These are phyloP conservation scores for Lolium rigidum DNA, from an alignment of 176 grass and related monocot genomes.

Conservation along the genomic window DNA sequence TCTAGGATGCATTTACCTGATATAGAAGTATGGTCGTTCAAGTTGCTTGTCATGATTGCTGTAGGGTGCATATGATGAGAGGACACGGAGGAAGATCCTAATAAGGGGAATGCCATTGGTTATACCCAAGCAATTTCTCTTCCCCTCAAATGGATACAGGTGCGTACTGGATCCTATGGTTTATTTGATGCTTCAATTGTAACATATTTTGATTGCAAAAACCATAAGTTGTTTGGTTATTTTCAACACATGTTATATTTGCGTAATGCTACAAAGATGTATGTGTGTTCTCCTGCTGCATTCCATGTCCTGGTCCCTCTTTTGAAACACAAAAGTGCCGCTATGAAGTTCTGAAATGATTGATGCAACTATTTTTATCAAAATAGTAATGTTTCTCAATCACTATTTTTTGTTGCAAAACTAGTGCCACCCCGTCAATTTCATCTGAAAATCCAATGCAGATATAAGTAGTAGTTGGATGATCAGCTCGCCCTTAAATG, in stretches of 20 bases:
- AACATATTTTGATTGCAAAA: not conserved
- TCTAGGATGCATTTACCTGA: constrained; percentile 2
- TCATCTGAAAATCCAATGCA: not conserved
- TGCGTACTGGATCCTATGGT: constrained; percentile 36
- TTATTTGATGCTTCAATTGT: constrained; percentile 15
- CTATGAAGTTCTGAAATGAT: constrained; percentile 6
- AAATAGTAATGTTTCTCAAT: not conserved
- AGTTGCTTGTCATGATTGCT: constrained; percentile 12
- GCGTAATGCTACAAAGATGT: not conserved
- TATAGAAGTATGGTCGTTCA: constrained; percentile 6
- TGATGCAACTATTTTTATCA: not conserved
- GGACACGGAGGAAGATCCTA: constrained; percentile 67
- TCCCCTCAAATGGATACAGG: constrained; percentile 63
- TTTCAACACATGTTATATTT: constrained; percentile 19
- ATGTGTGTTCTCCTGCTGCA: constrained; percentile 6
- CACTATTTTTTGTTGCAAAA: not conserved
- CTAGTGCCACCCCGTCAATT: not conserved
- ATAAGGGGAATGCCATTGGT: constrained; percentile 81
- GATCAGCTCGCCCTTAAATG: constrained; percentile 9
- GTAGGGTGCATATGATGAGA: constrained; percentile 50
- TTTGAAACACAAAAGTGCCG: constrained; percentile 6
- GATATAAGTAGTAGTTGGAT: not conserved
- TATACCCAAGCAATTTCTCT: constrained; percentile 36
- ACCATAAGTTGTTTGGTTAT: not conserved
- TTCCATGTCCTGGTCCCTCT: not conserved